These are phyloP conservation scores for Sporobolomyces phaffii DNA, from an alignment of 768 basidiomycete genomes.

Conservation along the genomic window DNA sequence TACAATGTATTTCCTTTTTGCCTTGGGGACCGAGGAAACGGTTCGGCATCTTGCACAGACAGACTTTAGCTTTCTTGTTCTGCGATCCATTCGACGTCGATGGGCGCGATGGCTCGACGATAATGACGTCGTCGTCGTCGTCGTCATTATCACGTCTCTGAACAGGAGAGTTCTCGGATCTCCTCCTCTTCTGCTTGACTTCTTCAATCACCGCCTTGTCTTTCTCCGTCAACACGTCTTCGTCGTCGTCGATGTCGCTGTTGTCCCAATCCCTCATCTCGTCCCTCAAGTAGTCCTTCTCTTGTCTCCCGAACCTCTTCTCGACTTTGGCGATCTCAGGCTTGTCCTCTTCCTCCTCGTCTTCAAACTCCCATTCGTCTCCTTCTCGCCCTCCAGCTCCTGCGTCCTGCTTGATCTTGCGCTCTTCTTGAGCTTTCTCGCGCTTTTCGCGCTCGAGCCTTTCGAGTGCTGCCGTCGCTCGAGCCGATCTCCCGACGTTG, in stretches of 20 bases:
- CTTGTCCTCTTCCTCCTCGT: conserved; percentile 10
- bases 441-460: conserved; percentile 6
- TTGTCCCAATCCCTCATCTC: conserved; percentile 10
- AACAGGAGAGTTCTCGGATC: too few relatives aligned
- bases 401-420: neutral
- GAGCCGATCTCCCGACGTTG: conserved; percentile 6
- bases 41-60: neutral
- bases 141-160: neutral
- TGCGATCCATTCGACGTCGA: neutral
- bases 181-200: neutral
- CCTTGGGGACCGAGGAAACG: neutral
- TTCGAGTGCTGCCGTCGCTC: conserved; percentile 12
- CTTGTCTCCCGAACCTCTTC: neutral
- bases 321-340: neutral
- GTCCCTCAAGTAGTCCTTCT: neutral
- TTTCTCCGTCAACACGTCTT: neutral
- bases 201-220: neutral
- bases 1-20: neutral
- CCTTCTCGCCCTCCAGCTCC: neutral
- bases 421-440: conserved; percentile 6
- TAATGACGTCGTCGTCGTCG: conserved; percentile 5
- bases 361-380: conserved; percentile 1
- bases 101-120: neutral
- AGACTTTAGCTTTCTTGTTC: conserved; percentile 5
- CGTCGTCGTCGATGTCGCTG: neutral